These are phyloP conservation scores for Solanum dulcamara DNA, from an alignment of 257 asterid genomes.

Conservation along the genomic window DNA sequence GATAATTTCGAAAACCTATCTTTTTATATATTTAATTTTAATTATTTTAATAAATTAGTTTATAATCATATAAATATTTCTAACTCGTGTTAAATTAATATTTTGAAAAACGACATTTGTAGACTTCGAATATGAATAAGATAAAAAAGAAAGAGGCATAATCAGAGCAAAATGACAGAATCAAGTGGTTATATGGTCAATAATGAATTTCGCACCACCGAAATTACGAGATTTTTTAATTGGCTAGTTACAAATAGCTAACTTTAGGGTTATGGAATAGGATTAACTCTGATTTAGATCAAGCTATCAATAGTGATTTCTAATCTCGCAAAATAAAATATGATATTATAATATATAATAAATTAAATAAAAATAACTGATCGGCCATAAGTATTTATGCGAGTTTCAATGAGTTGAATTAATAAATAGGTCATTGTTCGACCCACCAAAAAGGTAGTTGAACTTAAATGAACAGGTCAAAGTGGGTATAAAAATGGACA, in stretches of 20 bases:
- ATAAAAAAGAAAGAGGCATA: background rate
- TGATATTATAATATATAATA: no score
- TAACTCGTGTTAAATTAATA: no score
- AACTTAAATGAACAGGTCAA: background rate
- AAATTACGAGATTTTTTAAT: background rate
- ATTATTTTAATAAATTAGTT: no score
- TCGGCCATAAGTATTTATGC: background rate
- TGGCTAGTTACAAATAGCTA: background rate
- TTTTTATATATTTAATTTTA: no score
- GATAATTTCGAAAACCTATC: no score
- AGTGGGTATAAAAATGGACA: background rate
- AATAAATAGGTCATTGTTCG: background rate
- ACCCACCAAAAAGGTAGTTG: background rate
- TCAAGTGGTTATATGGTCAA: background rate
- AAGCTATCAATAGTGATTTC: background rate
- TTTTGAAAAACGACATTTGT: background rate
- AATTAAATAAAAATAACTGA: background rate
- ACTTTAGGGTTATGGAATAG: background rate
- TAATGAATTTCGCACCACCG: background rate
- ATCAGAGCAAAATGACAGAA: background rate
- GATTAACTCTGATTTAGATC: background rate
- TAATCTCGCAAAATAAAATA: accelerated
- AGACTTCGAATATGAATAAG: background rate
- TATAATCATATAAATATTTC: no score
- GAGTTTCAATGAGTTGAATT: background rate